Percentiles rank a stretch among this genome's conserved stretches.
These are phyloP conservation scores for Teratosphaeriaceae sp. DNA, from an alignment of 2,329 filamentous ascomycete genomes.

Conservation along the genomic window DNA sequence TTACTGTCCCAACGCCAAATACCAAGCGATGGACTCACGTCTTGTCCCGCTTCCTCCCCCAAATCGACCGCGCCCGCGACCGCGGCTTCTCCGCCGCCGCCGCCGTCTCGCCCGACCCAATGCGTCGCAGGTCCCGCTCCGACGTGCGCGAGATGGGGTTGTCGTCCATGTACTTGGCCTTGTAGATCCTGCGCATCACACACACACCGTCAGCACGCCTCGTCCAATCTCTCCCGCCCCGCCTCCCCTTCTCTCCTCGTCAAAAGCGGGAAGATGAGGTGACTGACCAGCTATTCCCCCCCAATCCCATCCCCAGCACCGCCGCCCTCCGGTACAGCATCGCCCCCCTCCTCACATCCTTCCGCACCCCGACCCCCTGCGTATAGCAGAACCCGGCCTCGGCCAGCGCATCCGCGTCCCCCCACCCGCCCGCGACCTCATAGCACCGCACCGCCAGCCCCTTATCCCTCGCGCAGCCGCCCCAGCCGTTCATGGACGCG, in stretches of 20 bases:
- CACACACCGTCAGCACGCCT: background rate
- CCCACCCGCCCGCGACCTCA: constrained; percentile 93
- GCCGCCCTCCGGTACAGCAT: constrained; percentile 87
- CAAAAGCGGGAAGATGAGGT: too few relatives aligned
- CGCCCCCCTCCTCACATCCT: constrained; percentile 90
- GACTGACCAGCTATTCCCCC: constrained; percentile 95
- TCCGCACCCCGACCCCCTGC: constrained; percentile 88
- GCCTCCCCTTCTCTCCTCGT: too few relatives aligned
- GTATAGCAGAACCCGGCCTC: constrained; percentile 97
- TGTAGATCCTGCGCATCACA: constrained; percentile 70
- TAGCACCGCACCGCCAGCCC: constrained; percentile 82
- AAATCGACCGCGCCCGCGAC: constrained; percentile 15
- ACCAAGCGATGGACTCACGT: too few relatives aligned
- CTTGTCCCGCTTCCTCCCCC: constrained; percentile 18
- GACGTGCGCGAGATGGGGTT: constrained; percentile 31
- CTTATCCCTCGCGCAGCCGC: constrained; percentile 90
- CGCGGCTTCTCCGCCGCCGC: constrained; percentile 25
- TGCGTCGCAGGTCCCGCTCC: constrained; percentile 8
- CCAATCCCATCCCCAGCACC: constrained; percentile 91
- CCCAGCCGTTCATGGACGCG: constrained; percentile 98
- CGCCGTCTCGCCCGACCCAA: constrained; percentile 36
- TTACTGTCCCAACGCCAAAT: too few relatives aligned
- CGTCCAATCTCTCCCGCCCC: too few relatives aligned
- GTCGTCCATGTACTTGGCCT: constrained; percentile 79
- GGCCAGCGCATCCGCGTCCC: constrained; percentile 85